Percentiles rank a stretch among this genome's conserved stretches.
Evolutionary conservation across 306 rosid genomes (phyloP).

Genomic region (Bauhinia variegata): DNA sequence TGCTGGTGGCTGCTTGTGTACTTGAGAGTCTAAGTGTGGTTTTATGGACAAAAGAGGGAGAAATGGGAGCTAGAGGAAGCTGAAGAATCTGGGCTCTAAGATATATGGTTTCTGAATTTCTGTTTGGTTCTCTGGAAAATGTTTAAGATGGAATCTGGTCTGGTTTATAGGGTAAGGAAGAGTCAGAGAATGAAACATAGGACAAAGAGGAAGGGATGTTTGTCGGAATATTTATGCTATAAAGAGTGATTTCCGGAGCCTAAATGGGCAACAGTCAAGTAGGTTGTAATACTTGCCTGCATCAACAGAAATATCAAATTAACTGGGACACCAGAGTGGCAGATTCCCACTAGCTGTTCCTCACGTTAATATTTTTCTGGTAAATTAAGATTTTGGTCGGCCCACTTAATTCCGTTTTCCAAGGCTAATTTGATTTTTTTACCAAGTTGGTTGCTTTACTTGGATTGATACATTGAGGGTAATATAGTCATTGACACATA

Average conservation of each 20-base stretch:
- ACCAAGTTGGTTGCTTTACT: neutral
- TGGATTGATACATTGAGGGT: neutral
- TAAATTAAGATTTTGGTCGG: conserved; percentile 23
- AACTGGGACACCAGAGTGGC: neutral
- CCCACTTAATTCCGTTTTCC: conserved; percentile 1
- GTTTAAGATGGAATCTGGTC: conserved; percentile 6
- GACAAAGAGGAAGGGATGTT: conserved; percentile 39
- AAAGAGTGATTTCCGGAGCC: conserved; percentile 39
- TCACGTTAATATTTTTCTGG: neutral
- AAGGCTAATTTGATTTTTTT: conserved; percentile 29
- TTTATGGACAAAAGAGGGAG: neutral
- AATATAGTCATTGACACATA: neutral
- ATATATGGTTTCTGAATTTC: neutral
- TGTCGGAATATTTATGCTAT: conserved; percentile 37
- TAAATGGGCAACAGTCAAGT: conserved; percentile 26
- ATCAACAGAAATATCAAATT: conserved; percentile 2
- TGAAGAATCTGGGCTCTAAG: conserved; percentile 26
- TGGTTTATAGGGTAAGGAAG: conserved; percentile 13
- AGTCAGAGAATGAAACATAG: conserved; percentile 2
- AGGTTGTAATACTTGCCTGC: neutral
- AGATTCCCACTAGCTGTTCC: neutral
- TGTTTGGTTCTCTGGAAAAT: conserved; percentile 41
- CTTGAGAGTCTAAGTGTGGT: neutral
- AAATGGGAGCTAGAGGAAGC: conserved; percentile 23
- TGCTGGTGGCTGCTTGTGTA: conserved; percentile 8